Base-by-base conservation (phyloP, 2,329 filamentous ascomycete genomes). In the Tolypocladium inflatum region DNA sequence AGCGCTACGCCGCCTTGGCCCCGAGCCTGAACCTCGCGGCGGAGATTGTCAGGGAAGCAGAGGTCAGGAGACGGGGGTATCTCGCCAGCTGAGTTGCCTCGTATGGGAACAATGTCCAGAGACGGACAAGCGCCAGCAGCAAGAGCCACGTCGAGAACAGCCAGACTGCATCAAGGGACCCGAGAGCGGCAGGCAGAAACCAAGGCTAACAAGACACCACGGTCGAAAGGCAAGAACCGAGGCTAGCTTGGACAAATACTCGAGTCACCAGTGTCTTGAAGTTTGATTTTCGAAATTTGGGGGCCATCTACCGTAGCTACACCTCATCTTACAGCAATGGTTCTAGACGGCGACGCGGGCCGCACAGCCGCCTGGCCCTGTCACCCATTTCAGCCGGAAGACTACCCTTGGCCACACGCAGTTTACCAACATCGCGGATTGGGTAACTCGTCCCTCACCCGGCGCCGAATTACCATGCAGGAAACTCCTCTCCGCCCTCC, bases 41-140 rank as follows among this genome's bases (percentile, higher is more conserved):
- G 26, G 89, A 93, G 67, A 91, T 93, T 60, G 83, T 93, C 67
- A 85, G 87, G 59, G 89, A 93, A 70, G 89, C 90, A 9, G 89
- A 89, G 70, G 82, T 85, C 65, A 82, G 89, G 63, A 78, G 89
- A 63, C 84, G 87, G 66, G 79, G 82, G 61, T 84, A 84, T 71
- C 74, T 84, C 62, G 76, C 78, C 63, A 74, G 79, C 63, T 80
- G 74, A 79, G 51, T 13, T 15, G 43, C 17, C 2, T 21, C 23
- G 7, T 33, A 8, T 23, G 21, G 30, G 17, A 33, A 8, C 17
- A 33, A 4, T 15, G 17, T 35, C 19, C 26, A 30, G 11, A 1
- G 9, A 51, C 19, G 19, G 48, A 26, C 26, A 13, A 13, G 2
- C 19, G 7, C 15, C 45, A 33, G 17, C 15, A 10, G 45, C 17